Base-by-base conservation (phyloP, 1,284 basidiomycete genomes). In the Thecaphora frezii region DNA sequence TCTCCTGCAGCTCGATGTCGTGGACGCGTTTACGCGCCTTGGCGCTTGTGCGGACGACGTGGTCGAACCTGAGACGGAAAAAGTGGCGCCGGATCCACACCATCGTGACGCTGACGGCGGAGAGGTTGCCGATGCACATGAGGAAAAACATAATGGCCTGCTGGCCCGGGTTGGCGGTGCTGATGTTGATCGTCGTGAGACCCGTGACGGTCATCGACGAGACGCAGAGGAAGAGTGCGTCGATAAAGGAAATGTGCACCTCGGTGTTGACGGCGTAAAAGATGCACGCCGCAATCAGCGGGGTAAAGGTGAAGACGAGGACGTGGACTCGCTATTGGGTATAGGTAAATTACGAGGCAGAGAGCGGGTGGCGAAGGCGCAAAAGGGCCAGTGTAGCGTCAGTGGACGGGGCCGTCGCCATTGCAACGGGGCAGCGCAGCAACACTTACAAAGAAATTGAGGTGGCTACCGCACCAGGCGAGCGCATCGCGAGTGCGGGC, bases 191-290 rank as follows among this genome's bases (percentile, higher is more conserved):
- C 5, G 89, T 87, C 40, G 84, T 83, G 24, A 92, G 82, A 14
- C 90, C 89, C 67, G 88, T 89, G 54, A 90, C 87, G 3, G 87
- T 86, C 82, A 90, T 86, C 10, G 88, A 86, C 76, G 86, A 89
- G 72, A 90, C 84, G 58, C 85, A 89, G 70, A 85, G 84, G 81
- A 86, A 92, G 41, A 91, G 83, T 13, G 86, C 80, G 59, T 91
- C 89, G 73, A 90, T 84, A 78, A 89, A 91, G 19, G 66, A 49
- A 43, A 81, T 66, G 45, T 74, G 67, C 44, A 52, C 58, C 16
- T 70, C 69, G 5, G 69, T 71, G 42, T 80, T 80, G 55, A 74
- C 71, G 0, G 76, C 80, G 46, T 78, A 81, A 70, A 91, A 84
- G 47, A 91, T 85, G 25, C 75, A 84, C 21, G 89, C 89, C 73